Conservation (phyloP, 306 rosid species). For the Biancaea sappan region DNA sequence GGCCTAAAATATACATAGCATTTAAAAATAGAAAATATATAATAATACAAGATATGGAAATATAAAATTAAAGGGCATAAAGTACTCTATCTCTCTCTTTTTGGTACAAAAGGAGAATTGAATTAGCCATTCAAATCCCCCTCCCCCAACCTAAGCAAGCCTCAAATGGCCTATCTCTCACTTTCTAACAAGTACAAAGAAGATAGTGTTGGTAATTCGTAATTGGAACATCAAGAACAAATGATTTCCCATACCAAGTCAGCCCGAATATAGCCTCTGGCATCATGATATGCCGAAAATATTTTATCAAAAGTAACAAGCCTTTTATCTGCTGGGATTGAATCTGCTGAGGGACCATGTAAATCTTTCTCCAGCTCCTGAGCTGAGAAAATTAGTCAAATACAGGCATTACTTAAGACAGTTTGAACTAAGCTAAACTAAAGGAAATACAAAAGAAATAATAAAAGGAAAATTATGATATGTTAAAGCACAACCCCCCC, state of each 20-base stretch:
- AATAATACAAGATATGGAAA: background rate
- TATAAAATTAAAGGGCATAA: background rate
- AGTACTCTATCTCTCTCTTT: background rate
- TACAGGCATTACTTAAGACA: slow-evolving; percentile 34
- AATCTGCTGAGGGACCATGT: slow-evolving; percentile 68
- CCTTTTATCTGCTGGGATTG: slow-evolving; percentile 77
- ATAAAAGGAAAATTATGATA: slow-evolving; percentile 3
- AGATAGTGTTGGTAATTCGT: slow-evolving; percentile 16
- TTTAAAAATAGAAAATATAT: slow-evolving; percentile 23
- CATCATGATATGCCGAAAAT: slow-evolving; percentile 92
- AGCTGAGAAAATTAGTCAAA: slow-evolving; percentile 65
- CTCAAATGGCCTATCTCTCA: too few species aligned
- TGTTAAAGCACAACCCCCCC: slow-evolving; percentile 9
- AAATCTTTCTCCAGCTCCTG: slow-evolving; percentile 94
- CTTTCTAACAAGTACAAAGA: too few species aligned
- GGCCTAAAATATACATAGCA: slow-evolving; percentile 54
- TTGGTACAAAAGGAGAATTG: background rate
- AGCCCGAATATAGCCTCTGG: slow-evolving; percentile 89
- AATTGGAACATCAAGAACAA: slow-evolving; percentile 24
- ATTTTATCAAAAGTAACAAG: slow-evolving; percentile 85
- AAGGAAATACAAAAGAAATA: background rate
- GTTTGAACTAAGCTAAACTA: slow-evolving; percentile 3
- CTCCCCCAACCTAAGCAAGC: background rate
- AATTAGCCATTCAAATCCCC: background rate
- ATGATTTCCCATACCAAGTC: slow-evolving; percentile 77